Percentiles rank a stretch among this genome's conserved stretches.
These are phyloP conservation scores for Torulaspora delbrueckii DNA, from an alignment of 805 yeast species.

Conservation along the genomic window DNA sequence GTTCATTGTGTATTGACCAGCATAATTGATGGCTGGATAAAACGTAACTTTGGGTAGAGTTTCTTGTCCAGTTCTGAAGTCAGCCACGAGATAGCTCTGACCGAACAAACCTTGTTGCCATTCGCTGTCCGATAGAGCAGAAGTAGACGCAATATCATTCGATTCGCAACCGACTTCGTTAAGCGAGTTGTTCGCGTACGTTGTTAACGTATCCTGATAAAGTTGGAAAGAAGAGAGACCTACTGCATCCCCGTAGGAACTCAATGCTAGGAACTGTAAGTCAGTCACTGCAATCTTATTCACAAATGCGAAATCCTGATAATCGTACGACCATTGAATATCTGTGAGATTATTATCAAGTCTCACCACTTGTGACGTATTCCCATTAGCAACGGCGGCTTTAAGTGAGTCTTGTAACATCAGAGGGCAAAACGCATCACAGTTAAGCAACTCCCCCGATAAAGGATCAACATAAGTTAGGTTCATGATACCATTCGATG, in stretches of 20 bases:
- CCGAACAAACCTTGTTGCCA: slow-evolving; percentile 33
- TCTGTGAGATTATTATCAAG: slow-evolving; percentile 37
- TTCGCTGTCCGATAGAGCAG: slow-evolving; percentile 28
- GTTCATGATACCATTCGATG: slow-evolving; percentile 88
- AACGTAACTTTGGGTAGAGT: slow-evolving; percentile 41
- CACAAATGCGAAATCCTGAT: slow-evolving; percentile 78
- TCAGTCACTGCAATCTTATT: slow-evolving; percentile 56
- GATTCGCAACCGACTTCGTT: slow-evolving; percentile 61
- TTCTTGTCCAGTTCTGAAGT: slow-evolving; percentile 35
- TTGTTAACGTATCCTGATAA: slow-evolving; percentile 49
- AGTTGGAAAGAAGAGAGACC: slow-evolving; percentile 70
- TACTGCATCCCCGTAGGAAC: slow-evolving; percentile 64
- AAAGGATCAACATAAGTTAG: slow-evolving; percentile 75
- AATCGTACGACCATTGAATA: slow-evolving; percentile 40
- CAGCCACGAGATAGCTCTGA: slow-evolving; percentile 26
- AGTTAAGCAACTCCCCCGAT: slow-evolving; percentile 50
- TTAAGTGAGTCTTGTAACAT: slow-evolving; percentile 38
- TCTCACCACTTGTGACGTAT: slow-evolving; percentile 12
- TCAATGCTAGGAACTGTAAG: slow-evolving; percentile 59
- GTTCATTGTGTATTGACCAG: slow-evolving; percentile 70
- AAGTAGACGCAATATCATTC: slow-evolving; percentile 21
- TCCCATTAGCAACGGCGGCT: slow-evolving; percentile 17
- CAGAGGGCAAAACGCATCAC: slow-evolving; percentile 91
- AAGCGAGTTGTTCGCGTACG: slow-evolving; percentile 69
- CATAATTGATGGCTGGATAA: slow-evolving; percentile 61